Percentiles rank a stretch among this genome's conserved stretches.
Evolutionary conservation across 371 early-diverging fungal species (phyloP).

Genomic region (Sporodiniella umbellata): DNA sequence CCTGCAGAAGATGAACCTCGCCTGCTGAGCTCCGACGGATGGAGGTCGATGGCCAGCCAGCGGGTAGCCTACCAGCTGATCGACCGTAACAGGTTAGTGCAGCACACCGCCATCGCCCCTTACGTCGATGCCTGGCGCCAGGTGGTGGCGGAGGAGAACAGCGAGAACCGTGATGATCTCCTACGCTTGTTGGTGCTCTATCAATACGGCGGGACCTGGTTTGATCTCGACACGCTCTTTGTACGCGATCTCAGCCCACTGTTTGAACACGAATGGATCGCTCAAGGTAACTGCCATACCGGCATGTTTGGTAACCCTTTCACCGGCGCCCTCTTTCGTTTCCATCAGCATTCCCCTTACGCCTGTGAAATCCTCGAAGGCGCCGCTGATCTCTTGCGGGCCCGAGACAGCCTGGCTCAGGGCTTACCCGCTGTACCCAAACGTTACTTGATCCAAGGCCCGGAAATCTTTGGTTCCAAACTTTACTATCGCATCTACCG

Average conservation of each 20-base stretch:
- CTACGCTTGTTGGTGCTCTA: slow-evolving; percentile 37
- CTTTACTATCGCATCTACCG: slow-evolving; percentile 29
- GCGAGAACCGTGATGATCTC: slow-evolving; percentile 25
- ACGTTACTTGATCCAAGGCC: slow-evolving; percentile 14
- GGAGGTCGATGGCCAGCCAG: slow-evolving; percentile 15
- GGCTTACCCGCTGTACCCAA: slow-evolving; percentile 2
- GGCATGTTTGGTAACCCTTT: slow-evolving; percentile 34
- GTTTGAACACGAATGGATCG: slow-evolving; percentile 41
- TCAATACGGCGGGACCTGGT: slow-evolving; percentile 50
- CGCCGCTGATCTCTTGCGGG: slow-evolving; percentile 20
- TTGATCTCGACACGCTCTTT: slow-evolving; percentile 42
- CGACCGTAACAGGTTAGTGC: background rate
- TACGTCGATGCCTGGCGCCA: slow-evolving; percentile 17
- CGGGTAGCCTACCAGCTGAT: slow-evolving; percentile 13
- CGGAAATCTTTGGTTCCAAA: slow-evolving; percentile 27
- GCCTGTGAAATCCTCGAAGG: slow-evolving; percentile 37
- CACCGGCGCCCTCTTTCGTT: slow-evolving; percentile 33
- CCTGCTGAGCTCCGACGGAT: slow-evolving; percentile 15
- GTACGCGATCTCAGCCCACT: slow-evolving; percentile 42
- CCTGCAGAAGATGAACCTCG: slow-evolving; percentile 18
- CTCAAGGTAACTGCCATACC: slow-evolving; percentile 33
- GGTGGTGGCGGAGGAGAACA: slow-evolving; percentile 6
- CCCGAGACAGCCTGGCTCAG: slow-evolving; percentile 4
- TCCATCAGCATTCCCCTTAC: slow-evolving; percentile 32
- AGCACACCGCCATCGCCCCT: slow-evolving; percentile 20